These are phyloP conservation scores for Phialophora tarda DNA, from an alignment of 2,329 filamentous ascomycete genomes.

Conservation along the genomic window DNA sequence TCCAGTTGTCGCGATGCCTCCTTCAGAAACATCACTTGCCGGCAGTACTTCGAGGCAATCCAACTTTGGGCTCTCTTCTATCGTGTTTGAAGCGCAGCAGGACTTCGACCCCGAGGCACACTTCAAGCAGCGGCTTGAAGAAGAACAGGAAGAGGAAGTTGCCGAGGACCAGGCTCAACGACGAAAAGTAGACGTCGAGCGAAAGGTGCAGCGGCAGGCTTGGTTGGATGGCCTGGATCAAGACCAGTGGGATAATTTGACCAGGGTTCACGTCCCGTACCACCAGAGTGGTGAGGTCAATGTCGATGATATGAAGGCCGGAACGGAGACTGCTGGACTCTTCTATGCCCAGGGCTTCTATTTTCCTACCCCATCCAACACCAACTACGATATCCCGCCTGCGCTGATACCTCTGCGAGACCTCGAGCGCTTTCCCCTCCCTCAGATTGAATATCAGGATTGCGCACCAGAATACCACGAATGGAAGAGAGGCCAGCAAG, in stretches of 20 bases:
- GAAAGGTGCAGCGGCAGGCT: background rate
- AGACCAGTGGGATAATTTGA: background rate
- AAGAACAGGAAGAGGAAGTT: background rate
- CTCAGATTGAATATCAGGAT: background rate
- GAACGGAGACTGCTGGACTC: background rate
- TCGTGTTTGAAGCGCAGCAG: conserved; percentile 9
- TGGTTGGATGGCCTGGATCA: background rate
- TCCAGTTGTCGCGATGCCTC: background rate
- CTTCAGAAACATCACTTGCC: background rate
- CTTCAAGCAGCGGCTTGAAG: background rate
- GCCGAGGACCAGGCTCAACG: background rate
- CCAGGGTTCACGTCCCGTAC: background rate
- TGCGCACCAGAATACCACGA: background rate
- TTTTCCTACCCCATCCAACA: conserved; percentile 14
- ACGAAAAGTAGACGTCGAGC: background rate
- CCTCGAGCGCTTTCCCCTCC: conserved; percentile 13
- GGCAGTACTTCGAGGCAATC: no score
- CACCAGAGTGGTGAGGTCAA: background rate
- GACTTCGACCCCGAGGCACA: conserved; percentile 16
- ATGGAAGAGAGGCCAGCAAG: background rate
- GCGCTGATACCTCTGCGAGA: conserved; percentile 16
- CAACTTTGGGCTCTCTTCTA: background rate
- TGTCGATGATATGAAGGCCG: background rate
- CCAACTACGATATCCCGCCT: background rate
- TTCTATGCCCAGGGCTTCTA: conserved; percentile 12